Base-by-base conservation (phyloP, 176 grass and related monocot genomes). In the Neostapfia colusana region DNA sequence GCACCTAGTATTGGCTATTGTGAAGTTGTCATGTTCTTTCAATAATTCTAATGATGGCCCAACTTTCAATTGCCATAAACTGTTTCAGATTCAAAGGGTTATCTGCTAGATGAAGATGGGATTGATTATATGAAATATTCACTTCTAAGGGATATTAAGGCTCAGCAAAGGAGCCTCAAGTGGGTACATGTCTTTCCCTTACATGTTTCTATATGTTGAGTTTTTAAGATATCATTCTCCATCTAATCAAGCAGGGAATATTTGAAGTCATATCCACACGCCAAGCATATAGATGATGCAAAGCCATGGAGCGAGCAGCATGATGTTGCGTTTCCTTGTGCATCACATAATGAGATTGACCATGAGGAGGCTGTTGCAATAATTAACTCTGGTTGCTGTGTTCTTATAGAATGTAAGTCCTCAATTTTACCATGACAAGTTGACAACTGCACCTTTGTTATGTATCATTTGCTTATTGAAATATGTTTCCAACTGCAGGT, bases 101-200 rank as follows among this genome's bases (percentile, higher is more conserved):
- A 95, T 90, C 76, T 99, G 60, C 75, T 95, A 40, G 96, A 99
- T 75, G 85, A 84, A 81, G 92, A 99, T 48, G 96, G 96, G 49
- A 92, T 99, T 74, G 96, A 99, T 84, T 99, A 90, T 87, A 81
- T 92, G 60, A 99, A 99, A 87, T 90, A 92, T 72, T 90, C 96
- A 10, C 83, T 95, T 80, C 67, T 99, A 76, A 86, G 89, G 70
- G 88, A 90, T 76, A 92, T 99, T 74, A 95, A 90, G 81, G 85
- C 75, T 85, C 96, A 99, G 75, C 96, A 95, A 80, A 95, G 58
- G 81, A 92, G 83, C 83, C 80, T 99, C 81, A 95, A 91, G 92
- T 99, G 65, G 58, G 85, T 72, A 86, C 72, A 84, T 76, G 57
- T 40, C 42, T 84, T 81, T 53, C 36, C 67, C 51, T 78, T 88